Percentiles rank a stretch among this genome's conserved stretches.
phyloP scores from a whole-genome alignment of 192 early-diverging fungal genomes.

The Umbelopsis isabellina region DNA sequence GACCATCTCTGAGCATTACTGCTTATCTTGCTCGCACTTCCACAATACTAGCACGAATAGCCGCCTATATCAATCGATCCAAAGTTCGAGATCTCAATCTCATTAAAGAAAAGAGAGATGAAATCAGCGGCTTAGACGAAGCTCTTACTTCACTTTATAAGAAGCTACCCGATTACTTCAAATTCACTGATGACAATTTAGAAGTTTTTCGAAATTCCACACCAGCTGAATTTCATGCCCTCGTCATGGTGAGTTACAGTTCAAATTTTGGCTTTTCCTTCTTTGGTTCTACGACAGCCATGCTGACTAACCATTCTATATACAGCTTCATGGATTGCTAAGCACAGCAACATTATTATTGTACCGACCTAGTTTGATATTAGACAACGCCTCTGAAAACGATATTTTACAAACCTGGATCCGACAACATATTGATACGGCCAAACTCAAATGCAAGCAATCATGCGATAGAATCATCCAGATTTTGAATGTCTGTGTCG shows the following conservation, averaged over 20 bases:
- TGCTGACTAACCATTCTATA: not conserved
- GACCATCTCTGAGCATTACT: not conserved
- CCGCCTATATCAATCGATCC: conserved; percentile 2
- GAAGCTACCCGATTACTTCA: not conserved
- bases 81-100: conserved; percentile 12
- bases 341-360: not conserved
- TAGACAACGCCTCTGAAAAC: not conserved
- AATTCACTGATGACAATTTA: conserved; percentile 7
- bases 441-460: not conserved
- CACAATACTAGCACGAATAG: not conserved
- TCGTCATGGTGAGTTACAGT: not conserved
- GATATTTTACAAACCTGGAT: not conserved
- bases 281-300: not conserved
- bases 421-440: not conserved
- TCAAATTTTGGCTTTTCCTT: not conserved
- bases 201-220: conserved; percentile 6
- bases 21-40: conserved; percentile 9
- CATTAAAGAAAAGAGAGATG: not conserved
- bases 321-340: not conserved
- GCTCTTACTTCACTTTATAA: not conserved
- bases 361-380: conserved; percentile 4
- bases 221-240: conserved; percentile 12
- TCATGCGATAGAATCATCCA: not conserved
- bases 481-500: conserved; percentile 1
- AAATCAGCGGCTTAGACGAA: not conserved